These are phyloP conservation scores for Kwoniella sp. DNA, from an alignment of 768 basidiomycete genomes.

Conservation along the genomic window DNA sequence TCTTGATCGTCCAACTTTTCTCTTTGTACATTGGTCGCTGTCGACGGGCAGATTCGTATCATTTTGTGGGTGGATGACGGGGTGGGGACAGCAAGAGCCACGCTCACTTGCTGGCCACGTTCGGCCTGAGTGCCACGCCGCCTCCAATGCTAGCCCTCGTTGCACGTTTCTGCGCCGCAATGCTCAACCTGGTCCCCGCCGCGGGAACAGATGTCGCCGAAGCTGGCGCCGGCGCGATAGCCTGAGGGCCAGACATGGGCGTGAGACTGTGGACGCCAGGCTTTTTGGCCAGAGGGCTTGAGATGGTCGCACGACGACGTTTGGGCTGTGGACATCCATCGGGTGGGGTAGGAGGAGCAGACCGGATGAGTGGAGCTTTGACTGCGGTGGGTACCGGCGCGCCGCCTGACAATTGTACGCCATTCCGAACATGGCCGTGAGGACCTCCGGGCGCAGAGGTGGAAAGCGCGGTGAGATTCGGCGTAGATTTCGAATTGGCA, in stretches of 20 bases:
- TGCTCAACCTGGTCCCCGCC: constrained; percentile 11
- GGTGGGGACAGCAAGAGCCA: not conserved
- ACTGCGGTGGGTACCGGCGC: not conserved
- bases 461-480: constrained; percentile 20
- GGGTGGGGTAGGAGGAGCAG: constrained; percentile 29
- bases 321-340: constrained; percentile 39
- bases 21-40: no score
- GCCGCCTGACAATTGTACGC: not conserved
- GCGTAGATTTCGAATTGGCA: constrained; percentile 27
- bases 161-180: constrained; percentile 9
- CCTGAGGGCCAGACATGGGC: not conserved
- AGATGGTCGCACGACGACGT: constrained; percentile 34
- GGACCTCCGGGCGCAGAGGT: constrained; percentile 6
- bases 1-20: no score
- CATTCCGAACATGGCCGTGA: not conserved
- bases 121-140: not conserved
- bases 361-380: constrained; percentile 31
- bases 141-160: constrained; percentile 17
- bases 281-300: constrained; percentile 21
- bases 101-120: not conserved
- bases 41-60: not conserved
- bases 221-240: not conserved
- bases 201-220: not conserved
- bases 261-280: constrained; percentile 2
- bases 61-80: not conserved